Base-by-base conservation (phyloP, 2,329 filamentous ascomycete genomes). In the Aspergillus phoenicis region DNA sequence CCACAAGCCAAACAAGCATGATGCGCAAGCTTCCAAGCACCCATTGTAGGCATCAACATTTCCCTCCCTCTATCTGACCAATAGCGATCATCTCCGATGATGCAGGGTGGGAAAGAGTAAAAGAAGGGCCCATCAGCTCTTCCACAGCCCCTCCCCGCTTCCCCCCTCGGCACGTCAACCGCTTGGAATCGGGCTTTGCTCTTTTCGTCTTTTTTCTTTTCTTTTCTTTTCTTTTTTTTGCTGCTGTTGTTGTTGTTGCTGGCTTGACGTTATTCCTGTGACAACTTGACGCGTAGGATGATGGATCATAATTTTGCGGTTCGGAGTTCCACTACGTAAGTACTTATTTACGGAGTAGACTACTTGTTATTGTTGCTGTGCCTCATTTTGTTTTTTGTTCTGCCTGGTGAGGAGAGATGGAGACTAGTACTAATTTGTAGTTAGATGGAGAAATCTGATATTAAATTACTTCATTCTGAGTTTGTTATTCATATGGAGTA, bases 31-130 rank as follows among this genome's bases (percentile, higher is more conserved):
- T 51, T 51, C 30, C 47, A 17, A 28, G 15, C 17, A n/a, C 47
- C 30, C 30, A 36, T 36, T 51, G 47, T 51, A 56, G 53, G 53
- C 53, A 56, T 56, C 53, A 56, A 56, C 53, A 47, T 56, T 55
- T 26, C 4, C 30, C 38, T 13, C 20, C 26, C 20, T n/a, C 7
- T 20, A 22, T 56, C 28, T 47, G 39, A 17, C 53, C 53, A 56
- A 56, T 56, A 13, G 10, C 11, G 13, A 36, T n/a, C 13, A 33
- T 36, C 26, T 15, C 24, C 28, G 24, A 56, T 33, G 47, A 56
- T 51, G 47, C 47, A 51, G 26, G 47, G 47, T 51, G 47, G 47
- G 10, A 24, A 30, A 51, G 3, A 20, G 10, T 24, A 36, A 36
- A 36, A 36, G 11, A 36, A 36, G 30, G 30, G 30, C 30, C 30